Base-by-base conservation (phyloP, 306 rosid species). In the Pachyrhizus erosus region DNA sequence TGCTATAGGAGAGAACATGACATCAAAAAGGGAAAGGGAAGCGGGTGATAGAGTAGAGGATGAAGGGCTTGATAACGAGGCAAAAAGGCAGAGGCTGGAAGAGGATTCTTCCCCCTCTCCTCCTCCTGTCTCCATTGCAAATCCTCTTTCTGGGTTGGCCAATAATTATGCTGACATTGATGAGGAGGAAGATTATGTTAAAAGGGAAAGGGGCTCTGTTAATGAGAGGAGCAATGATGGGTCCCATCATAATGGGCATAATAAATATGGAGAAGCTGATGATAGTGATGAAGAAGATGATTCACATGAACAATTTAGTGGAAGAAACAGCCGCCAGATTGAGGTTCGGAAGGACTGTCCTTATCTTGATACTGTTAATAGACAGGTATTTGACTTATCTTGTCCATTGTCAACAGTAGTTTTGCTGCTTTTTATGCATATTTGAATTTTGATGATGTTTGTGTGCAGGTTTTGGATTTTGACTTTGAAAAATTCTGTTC, bases 401-500 rank as follows among this genome's bases (percentile, higher is more conserved):
- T 3, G 34, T 62, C 10, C 69, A 8, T 84, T 66, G n/a, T 58
- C 9, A 65, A n/a, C 66, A 24, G 3, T 65, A 9, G 18, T 49
- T 52, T 75, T 75, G 34, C 58, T 17, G 42, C 8, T 69, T 20
- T 77, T 73, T 58, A 2, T 58, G 24, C 54, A 12, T 46, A 40
- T 52, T n/a, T 74, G 20, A 67, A 6, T 79, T 76, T 68, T 45
- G 18, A 43, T 83, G 34, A 61, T 79, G 27, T 51, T 17, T 48
- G 9, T 72, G 20, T 76, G 73, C 91, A 96, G 97, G 99, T 96
- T 87, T 91, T 96, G 91, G 99, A 96, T 90, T 96, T 96, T 64
- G 98, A 96, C 88, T 96, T 96, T 57, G 99, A 96, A 87, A 96
- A 80, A 90, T 96, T 96, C 76, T 96, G 99, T 81, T 93, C 97